Conservation (phyloP, 139 green algal genomes). For the Chlamydomonas sphaeroides region DNA sequence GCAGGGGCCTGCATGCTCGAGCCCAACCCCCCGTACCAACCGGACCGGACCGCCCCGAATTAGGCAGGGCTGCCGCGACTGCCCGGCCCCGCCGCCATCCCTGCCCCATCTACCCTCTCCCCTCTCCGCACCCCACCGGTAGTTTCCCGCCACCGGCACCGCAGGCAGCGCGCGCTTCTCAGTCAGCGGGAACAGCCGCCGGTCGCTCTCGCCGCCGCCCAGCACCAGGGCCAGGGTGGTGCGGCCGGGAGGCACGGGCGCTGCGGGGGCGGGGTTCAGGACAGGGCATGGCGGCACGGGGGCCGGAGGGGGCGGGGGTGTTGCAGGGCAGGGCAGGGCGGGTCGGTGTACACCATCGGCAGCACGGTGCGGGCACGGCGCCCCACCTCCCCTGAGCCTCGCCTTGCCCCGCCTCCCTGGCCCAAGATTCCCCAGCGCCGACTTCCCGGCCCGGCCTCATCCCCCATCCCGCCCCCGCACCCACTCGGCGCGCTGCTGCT, state of each 20-base stretch:
- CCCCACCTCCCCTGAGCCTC: too few species aligned
- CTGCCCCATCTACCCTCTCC: neutral
- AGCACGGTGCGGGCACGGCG: neutral
- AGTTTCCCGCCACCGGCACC: slow-evolving; percentile 23
- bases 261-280: neutral
- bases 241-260: neutral
- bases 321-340: too few species aligned
- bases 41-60: too few species aligned
- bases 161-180: slow-evolving; percentile 26
- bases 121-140: slow-evolving; percentile 13
- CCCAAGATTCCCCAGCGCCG: too few species aligned
- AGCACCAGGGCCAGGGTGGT: slow-evolving; percentile 17
- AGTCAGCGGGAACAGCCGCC: slow-evolving; percentile 30
- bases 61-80: neutral
- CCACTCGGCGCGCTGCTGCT: neutral
- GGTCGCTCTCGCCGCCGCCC: slow-evolving; percentile 32
- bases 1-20: too few species aligned
- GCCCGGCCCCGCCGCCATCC: neutral
- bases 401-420: too few species aligned
- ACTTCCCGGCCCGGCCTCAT: too few species aligned
- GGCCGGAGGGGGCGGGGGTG: neutral
- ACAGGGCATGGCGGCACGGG: neutral
- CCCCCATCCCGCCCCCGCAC: neutral
- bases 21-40: too few species aligned
- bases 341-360: too few species aligned